A percentile compares a stretch with the other conserved stretches of the same genome.
These are phyloP conservation scores for Lotus japonicus DNA, from an alignment of 306 rosid species.

Conservation along the genomic window DNA sequence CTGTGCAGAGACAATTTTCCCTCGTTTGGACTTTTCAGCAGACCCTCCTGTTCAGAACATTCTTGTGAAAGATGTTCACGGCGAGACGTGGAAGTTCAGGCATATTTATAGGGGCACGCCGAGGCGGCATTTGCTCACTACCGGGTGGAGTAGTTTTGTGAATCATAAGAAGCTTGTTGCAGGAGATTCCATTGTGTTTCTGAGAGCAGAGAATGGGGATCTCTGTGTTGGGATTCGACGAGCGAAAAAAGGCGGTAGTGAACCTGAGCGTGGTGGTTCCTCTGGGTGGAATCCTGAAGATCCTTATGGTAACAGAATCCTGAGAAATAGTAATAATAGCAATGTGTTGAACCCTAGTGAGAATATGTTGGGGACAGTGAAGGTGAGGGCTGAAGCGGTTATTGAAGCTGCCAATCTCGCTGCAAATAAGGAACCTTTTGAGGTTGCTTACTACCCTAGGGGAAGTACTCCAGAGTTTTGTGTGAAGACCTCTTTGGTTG, in stretches of 20 bases:
- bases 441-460: constrained; percentile 83
- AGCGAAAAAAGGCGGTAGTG: constrained; percentile 79
- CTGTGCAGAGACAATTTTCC: constrained; percentile 89
- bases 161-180: constrained; percentile 90
- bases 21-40: constrained; percentile 64
- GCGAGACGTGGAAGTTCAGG: constrained; percentile 85
- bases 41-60: constrained; percentile 89
- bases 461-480: constrained; percentile 88
- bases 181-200: constrained; percentile 81
- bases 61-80: constrained; percentile 85
- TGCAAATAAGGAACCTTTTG: constrained; percentile 66
- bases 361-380: constrained; percentile 43
- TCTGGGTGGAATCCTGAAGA: constrained; percentile 64
- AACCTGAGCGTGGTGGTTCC: constrained; percentile 39
- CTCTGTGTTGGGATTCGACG: constrained; percentile 84
- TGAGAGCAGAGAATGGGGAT: constrained; percentile 81
- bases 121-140: constrained; percentile 85
- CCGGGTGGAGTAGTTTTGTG: constrained; percentile 96
- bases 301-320: constrained; percentile 29
- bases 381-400: constrained; percentile 68
- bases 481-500: constrained; percentile 66
- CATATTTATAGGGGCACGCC: constrained; percentile 97
- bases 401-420: constrained; percentile 73
- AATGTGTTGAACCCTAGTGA: constrained; percentile 41
- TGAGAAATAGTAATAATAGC: constrained; percentile 35